Evolutionary conservation across 2,329 filamentous ascomycete species (phyloP), one percentile per base, ranked within the genome.

Genomic region (Drechslerella stenobrocha): DNA sequence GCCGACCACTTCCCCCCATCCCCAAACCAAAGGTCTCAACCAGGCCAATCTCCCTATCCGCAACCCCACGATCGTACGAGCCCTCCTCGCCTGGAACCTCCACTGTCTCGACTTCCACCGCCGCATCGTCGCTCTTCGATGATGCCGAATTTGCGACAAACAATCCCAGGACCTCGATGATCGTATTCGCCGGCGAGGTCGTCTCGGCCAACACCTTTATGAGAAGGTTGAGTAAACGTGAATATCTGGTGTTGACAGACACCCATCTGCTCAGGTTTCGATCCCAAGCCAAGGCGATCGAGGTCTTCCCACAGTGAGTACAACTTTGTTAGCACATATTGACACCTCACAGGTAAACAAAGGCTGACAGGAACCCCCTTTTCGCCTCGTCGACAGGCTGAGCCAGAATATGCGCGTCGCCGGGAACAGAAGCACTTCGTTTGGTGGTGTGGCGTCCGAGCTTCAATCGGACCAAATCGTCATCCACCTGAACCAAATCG

Each of bases 231-330:
- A 52, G 57, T 22, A 87, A 85, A 77, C 86, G 82, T 75, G 85
- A 88, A 74, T 89, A 87, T 72, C 77, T 89, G 56, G 86, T 88
- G 11, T 77, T 89, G 70, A 89, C 85, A 4, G 86, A 88, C 70
- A 82, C 81, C 3, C 84, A 88, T 74, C 76, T 89, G 57, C 77
- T 88, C 56, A 81, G 86, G 9, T 88, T 86, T 78, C 87, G 88
- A 75, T 86, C 78, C 72, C 84, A 87, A 71, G 77, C 79, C 44
- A 86, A 86, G 74, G 86, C 86, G 9, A 79, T 81, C 24, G 86
- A 88, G 61, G 78, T 80, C 35, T 88, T 88, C 71, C 80, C 81
- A 35, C 63, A 67, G 63, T 67, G 59, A 67, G 63, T 67, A 45
- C 3, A 3, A 9, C 26, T 4, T 20, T 20, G 15, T 42, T 42